phyloP scores from a whole-genome alignment of 805 yeast species.

The Brettanomyces custersianus region DNA sequence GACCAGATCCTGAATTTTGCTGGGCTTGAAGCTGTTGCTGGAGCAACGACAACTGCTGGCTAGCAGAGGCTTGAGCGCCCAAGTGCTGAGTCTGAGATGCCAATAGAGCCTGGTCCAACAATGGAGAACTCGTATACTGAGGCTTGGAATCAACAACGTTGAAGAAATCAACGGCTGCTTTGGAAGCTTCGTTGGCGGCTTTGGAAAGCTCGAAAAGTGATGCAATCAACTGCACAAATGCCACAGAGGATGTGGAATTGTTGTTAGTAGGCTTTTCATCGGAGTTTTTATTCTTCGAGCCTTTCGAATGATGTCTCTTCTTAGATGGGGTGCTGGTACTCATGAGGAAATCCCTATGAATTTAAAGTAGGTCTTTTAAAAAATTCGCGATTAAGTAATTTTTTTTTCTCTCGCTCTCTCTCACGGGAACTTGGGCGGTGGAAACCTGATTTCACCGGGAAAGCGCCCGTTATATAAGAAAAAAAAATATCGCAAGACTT shows the following conservation, averaged over 20 bases:
- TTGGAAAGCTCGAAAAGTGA: constrained; percentile 75
- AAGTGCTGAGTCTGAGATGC: constrained; percentile 6
- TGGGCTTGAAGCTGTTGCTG: constrained; percentile 6
- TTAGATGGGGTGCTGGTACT: no score
- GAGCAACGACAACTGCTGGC: background rate
- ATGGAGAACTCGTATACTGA: constrained; percentile 27
- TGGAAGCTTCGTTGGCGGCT: constrained; percentile 80
- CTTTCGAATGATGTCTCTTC: no score
- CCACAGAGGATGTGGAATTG: constrained; percentile 5
- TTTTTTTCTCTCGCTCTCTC: no score
- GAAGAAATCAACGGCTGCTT: constrained; percentile 71
- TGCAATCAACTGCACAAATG: constrained; percentile 47
- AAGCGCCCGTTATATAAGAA: no score
- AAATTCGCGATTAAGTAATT: no score
- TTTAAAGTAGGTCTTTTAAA: no score
- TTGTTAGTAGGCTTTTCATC: constrained; percentile 12
- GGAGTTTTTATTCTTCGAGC: background rate
- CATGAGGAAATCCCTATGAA: no score
- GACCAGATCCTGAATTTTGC: background rate
- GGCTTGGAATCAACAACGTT: constrained; percentile 43
- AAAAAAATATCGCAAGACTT: no score
- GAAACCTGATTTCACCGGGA: no score
- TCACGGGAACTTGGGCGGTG: no score
- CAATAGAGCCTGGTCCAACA: constrained; percentile 24
- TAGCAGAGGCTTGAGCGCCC: background rate